Evolutionary conservation across 768 basidiomycete genomes (phyloP).

Genomic region (Rhizopogon roseolus): DNA sequence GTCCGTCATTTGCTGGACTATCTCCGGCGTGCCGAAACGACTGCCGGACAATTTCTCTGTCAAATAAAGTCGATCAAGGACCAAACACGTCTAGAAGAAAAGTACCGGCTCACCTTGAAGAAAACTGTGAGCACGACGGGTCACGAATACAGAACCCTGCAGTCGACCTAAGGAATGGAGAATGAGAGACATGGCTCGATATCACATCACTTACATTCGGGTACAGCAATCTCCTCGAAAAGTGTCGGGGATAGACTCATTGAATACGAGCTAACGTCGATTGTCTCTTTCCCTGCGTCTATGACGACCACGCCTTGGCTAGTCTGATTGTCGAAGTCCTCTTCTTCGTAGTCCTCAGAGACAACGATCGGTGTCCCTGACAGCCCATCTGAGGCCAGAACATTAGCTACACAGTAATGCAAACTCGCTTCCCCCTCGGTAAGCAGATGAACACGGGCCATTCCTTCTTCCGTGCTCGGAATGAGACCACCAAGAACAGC

Average conservation of each 20-base stretch:
- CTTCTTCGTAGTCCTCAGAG: slow-evolving; percentile 13
- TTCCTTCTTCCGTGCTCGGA: slow-evolving; percentile 31
- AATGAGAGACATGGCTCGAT: background rate
- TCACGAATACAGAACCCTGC: slow-evolving; percentile 37
- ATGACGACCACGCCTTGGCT: slow-evolving; percentile 39
- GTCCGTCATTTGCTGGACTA: slow-evolving; percentile 32
- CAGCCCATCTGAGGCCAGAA: slow-evolving; percentile 32
- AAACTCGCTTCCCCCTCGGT: slow-evolving; percentile 63
- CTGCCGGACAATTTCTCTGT: slow-evolving; percentile 28
- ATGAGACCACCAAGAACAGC: slow-evolving; percentile 49
- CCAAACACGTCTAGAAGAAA: background rate
- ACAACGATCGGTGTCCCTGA: slow-evolving; percentile 11
- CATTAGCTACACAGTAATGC: slow-evolving; percentile 49
- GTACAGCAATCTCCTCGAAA: slow-evolving; percentile 34
- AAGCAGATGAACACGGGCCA: slow-evolving; percentile 46
- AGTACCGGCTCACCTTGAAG: slow-evolving; percentile 22
- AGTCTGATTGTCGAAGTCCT: slow-evolving; percentile 15
- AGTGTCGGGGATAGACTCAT: slow-evolving; percentile 34
- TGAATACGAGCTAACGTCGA: slow-evolving; percentile 38
- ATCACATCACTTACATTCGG: slow-evolving; percentile 24
- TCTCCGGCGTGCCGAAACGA: slow-evolving; percentile 24
- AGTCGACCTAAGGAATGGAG: slow-evolving; percentile 27
- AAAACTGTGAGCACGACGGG: slow-evolving; percentile 26
- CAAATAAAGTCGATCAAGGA: background rate
- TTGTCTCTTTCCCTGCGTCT: slow-evolving; percentile 46